Percentiles rank a stretch among this genome's conserved stretches.
Evolutionary conservation across 2,329 filamentous ascomycete genomes (phyloP).

Genomic region (Tolypocladium amazonense): DNA sequence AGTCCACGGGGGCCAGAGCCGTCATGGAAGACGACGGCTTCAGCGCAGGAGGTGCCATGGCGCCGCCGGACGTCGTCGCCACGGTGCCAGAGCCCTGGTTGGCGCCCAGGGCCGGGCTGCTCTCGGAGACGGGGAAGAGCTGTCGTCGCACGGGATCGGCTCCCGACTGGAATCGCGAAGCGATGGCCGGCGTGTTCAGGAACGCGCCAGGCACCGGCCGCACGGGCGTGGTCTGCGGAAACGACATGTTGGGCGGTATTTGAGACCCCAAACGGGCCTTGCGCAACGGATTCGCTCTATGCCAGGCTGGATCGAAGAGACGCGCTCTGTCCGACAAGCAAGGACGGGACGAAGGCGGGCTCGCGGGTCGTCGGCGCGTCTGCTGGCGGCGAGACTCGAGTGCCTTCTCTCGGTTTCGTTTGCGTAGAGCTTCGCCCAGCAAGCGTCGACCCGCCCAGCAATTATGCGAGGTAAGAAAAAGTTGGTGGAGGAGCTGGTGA

Average conservation of each 20-base stretch:
- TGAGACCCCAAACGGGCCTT: neutral
- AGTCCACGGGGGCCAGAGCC: conserved; percentile 8
- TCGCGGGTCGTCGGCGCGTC: conserved; percentile 8
- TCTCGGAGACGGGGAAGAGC: conserved; percentile 31
- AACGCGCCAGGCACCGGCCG: conserved; percentile 67
- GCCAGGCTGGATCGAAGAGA: conserved; percentile 5
- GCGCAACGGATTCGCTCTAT: neutral
- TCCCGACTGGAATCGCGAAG: conserved; percentile 33
- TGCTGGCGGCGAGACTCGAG: conserved; percentile 1
- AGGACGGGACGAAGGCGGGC: conserved; percentile 4
- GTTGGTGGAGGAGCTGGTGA: neutral
- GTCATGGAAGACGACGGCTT: conserved; percentile 8
- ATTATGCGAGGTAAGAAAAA: neutral
- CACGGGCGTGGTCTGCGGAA: conserved; percentile 52
- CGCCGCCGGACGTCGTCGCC: conserved; percentile 7
- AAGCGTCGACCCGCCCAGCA: neutral
- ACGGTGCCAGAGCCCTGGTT: conserved; percentile 1
- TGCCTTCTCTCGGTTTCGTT: neutral
- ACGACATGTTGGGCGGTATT: conserved; percentile 35
- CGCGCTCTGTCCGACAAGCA: conserved; percentile 17
- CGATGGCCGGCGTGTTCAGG: conserved; percentile 59
- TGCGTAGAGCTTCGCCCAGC: conserved; percentile 3
- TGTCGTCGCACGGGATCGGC: conserved; percentile 39
- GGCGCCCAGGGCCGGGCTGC: conserved; percentile 10
- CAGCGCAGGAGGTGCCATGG: neutral